phyloP scores from a whole-genome alignment of 169 alveolate genomes.

The Eimeria acervulina region DNA sequence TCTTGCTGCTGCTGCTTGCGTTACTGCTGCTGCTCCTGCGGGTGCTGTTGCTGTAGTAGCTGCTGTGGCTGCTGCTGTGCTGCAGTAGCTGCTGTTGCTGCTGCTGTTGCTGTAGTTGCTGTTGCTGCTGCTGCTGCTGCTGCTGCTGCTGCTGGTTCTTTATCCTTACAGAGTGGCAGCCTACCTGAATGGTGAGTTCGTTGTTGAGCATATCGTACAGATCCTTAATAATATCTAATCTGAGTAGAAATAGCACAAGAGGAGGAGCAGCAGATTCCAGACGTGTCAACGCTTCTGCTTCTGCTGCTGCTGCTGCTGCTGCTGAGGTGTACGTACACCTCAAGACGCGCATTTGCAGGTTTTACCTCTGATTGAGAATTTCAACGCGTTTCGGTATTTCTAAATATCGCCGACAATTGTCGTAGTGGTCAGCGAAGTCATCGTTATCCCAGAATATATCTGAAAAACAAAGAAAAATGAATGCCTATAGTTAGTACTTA shows the following conservation, averaged over 20 bases:
- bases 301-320: background rate
- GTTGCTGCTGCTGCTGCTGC: too few species aligned
- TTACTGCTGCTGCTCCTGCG: too few species aligned
- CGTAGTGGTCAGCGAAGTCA: slow-evolving; percentile 91
- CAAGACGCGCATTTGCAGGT: background rate
- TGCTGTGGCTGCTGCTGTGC: too few species aligned
- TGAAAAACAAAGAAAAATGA: background rate
- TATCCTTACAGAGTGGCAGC: background rate
- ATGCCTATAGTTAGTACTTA: slow-evolving; percentile 4
- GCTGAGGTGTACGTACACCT: background rate
- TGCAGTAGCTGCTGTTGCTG: too few species aligned
- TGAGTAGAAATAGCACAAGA: too few species aligned
- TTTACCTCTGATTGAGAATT: slow-evolving; percentile 90
- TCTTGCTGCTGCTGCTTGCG: too few species aligned
- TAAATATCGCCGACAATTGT: slow-evolving; percentile 89
- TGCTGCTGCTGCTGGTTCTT: too few species aligned
- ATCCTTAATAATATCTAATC: slow-evolving; percentile 92
- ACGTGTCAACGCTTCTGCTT: too few species aligned
- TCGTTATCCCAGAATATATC: slow-evolving; percentile 93
- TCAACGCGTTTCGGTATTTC: slow-evolving; percentile 93
- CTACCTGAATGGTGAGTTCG: slow-evolving; percentile 89
- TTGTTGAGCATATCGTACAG: slow-evolving; percentile 92
- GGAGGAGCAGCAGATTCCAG: background rate
- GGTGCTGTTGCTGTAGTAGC: too few species aligned
- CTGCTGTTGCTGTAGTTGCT: too few species aligned